A percentile compares a stretch with the other conserved stretches of the same genome.
Evolutionary conservation across 2,329 filamentous ascomycete species (phyloP).

Genomic region (Fusarium sp.): DNA sequence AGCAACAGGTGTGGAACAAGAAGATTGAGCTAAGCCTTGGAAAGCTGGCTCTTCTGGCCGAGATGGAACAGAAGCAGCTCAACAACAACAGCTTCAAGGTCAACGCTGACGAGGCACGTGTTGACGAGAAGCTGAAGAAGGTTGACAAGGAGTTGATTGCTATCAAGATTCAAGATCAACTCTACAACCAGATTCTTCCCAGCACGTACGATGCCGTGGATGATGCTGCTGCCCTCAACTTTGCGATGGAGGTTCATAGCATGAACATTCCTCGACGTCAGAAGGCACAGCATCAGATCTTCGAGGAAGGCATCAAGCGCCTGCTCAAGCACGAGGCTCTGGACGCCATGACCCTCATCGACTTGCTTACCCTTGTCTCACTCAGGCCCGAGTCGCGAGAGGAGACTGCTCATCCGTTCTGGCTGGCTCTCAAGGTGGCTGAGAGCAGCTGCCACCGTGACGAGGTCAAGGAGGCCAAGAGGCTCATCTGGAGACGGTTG

Average conservation of each 20-base stretch:
- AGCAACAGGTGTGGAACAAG: slow-evolving; percentile 88
- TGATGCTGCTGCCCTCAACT: slow-evolving; percentile 75
- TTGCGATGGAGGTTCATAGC: slow-evolving; percentile 74
- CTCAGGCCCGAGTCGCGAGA: slow-evolving; percentile 58
- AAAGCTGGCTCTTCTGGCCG: slow-evolving; percentile 79
- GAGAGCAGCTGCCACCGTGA: slow-evolving; percentile 63
- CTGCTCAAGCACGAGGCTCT: slow-evolving; percentile 77
- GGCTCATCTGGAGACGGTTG: slow-evolving; percentile 84
- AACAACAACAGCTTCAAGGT: slow-evolving; percentile 51
- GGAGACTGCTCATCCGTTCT: slow-evolving; percentile 73
- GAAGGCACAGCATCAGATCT: slow-evolving; percentile 71
- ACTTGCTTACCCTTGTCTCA: slow-evolving; percentile 78
- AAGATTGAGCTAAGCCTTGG: slow-evolving; percentile 90
- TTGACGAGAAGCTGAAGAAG: slow-evolving; percentile 56
- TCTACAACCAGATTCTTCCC: slow-evolving; percentile 75
- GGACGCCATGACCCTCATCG: slow-evolving; percentile 69
- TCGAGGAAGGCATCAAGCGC: slow-evolving; percentile 73
- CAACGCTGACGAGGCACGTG: slow-evolving; percentile 47
- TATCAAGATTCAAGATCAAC: slow-evolving; percentile 78
- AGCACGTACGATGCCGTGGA: slow-evolving; percentile 78
- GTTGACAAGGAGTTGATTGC: slow-evolving; percentile 71
- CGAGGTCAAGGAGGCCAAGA: slow-evolving; percentile 65
- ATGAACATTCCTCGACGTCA: slow-evolving; percentile 63
- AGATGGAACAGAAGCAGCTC: slow-evolving; percentile 50
- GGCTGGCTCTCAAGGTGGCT: slow-evolving; percentile 71